A percentile compares a stretch with the other conserved stretches of the same genome.
phyloP scores from a whole-genome alignment of 2,329 filamentous ascomycete species.

The Teratosphaeria nubilosa region DNA sequence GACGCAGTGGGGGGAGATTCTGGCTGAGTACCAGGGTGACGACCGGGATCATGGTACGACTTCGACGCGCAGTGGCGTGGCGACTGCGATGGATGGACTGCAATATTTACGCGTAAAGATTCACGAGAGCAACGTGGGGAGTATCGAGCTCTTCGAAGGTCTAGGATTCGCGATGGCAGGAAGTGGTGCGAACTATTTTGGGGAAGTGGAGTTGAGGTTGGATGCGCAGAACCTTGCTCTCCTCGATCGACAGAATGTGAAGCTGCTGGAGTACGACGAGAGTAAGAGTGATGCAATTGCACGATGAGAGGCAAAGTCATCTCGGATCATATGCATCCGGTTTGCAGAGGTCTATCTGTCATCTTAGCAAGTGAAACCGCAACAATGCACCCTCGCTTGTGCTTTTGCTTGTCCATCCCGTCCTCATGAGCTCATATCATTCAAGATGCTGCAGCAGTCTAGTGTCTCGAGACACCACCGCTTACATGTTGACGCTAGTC shows the following conservation, averaged over 20 bases:
- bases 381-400: not conserved
- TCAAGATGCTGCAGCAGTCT: not conserved
- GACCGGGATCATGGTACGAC: not conserved
- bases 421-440: not conserved
- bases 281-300: not conserved
- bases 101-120: constrained; percentile 53
- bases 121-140: constrained; percentile 44
- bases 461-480: not conserved
- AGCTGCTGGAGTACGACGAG: not conserved
- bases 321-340: not conserved
- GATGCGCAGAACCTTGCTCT: constrained; percentile 4
- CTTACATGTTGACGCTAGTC: constrained; percentile 73
- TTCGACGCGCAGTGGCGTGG: not conserved
- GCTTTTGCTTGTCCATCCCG: not conserved
- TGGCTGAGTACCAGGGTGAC: not conserved
- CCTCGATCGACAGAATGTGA: not conserved
- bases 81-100: constrained; percentile 11
- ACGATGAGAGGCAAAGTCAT: not conserved
- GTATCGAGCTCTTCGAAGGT: constrained; percentile 51
- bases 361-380: not conserved
- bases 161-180: constrained; percentile 45
- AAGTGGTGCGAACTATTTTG: constrained; percentile 53
- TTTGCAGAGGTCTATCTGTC: not conserved
- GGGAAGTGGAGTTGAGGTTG: constrained; percentile 52
- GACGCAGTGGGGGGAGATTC: constrained; percentile 42